These are phyloP conservation scores for Silene vulgaris DNA, from an alignment of 179 eudicot genomes.

Conservation along the genomic window DNA sequence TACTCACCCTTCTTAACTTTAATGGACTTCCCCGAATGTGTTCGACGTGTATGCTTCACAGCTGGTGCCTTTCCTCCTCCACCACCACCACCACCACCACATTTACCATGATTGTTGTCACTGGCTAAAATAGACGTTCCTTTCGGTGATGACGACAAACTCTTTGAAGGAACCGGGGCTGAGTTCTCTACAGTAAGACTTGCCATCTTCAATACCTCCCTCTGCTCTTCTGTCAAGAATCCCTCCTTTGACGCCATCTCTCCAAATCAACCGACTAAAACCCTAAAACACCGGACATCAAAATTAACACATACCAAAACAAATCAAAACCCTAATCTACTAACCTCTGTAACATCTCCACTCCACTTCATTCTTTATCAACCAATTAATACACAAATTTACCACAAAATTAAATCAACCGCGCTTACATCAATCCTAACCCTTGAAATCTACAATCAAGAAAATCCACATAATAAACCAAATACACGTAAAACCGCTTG, in stretches of 20 bases:
- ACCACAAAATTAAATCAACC: not conserved
- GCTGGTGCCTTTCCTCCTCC: constrained; percentile 34
- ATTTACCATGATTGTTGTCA: constrained; percentile 52
- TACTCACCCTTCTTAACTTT: constrained; percentile 53
- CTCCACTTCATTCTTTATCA: not conserved
- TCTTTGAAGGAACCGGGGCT: constrained; percentile 51
- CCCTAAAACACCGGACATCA: constrained; percentile 11
- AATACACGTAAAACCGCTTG: no score
- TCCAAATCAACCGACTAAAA: constrained; percentile 23
- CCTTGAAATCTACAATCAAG: not conserved
- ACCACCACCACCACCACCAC: constrained; percentile 58
- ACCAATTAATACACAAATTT: not conserved
- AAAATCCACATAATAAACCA: no score
- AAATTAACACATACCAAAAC: not conserved
- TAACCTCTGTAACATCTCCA: no score
- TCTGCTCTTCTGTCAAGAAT: constrained; percentile 87
- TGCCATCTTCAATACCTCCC: constrained; percentile 78
- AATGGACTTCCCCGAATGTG: constrained; percentile 70
- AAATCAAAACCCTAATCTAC: not conserved
- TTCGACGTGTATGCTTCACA: constrained; percentile 58
- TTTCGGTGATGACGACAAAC: constrained; percentile 34
- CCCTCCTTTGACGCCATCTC: constrained; percentile 83
- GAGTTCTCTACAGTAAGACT: constrained; percentile 54
- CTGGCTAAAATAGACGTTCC: constrained; percentile 31
- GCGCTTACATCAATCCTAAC: not conserved